Conservation (phyloP, 257 asterid genomes). For the Primulina tabacum region DNA sequence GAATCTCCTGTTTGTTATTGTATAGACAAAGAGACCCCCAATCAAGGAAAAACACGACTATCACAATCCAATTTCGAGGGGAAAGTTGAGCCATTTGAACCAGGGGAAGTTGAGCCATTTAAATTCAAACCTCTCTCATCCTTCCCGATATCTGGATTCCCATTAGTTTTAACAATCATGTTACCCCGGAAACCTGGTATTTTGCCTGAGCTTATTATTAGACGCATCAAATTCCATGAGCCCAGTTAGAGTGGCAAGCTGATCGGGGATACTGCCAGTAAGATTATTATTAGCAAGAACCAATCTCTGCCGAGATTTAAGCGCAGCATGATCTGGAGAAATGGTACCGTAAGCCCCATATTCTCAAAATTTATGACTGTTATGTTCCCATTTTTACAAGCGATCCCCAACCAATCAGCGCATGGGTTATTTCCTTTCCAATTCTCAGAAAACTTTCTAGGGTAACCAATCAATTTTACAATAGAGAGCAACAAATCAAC, state of each 20-base stretch:
- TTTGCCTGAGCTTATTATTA: slow-evolving; percentile 75
- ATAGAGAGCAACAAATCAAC: slow-evolving; percentile 55
- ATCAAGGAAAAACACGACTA: slow-evolving; percentile 50
- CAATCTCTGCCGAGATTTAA: slow-evolving; percentile 63
- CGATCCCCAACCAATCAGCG: slow-evolving; percentile 74
- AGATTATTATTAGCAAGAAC: slow-evolving; percentile 74
- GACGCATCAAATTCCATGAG: slow-evolving; percentile 72
- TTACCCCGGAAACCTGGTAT: slow-evolving; percentile 60
- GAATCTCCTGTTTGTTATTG: slow-evolving; percentile 57
- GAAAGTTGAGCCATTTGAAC: slow-evolving; percentile 30
- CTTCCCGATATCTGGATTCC: slow-evolving; percentile 79
- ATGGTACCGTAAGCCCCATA: slow-evolving; percentile 69
- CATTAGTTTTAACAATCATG: slow-evolving; percentile 46
- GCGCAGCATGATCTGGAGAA: slow-evolving; percentile 57
- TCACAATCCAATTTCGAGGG: slow-evolving; percentile 40
- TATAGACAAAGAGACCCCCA: slow-evolving; percentile 54
- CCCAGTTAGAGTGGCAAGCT: slow-evolving; percentile 49
- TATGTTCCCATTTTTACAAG: slow-evolving; percentile 68
- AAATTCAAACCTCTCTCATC: slow-evolving; percentile 34
- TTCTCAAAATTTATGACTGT: slow-evolving; percentile 77
- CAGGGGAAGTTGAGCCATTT: slow-evolving; percentile 30
- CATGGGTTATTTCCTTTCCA: slow-evolving; percentile 90
- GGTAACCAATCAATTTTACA: slow-evolving; percentile 55
- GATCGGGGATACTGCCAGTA: slow-evolving; percentile 65
- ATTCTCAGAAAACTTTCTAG: slow-evolving; percentile 62